These are phyloP conservation scores for Stellera chamaejasme DNA, from an alignment of 345 rosid genomes.

Conservation along the genomic window DNA sequence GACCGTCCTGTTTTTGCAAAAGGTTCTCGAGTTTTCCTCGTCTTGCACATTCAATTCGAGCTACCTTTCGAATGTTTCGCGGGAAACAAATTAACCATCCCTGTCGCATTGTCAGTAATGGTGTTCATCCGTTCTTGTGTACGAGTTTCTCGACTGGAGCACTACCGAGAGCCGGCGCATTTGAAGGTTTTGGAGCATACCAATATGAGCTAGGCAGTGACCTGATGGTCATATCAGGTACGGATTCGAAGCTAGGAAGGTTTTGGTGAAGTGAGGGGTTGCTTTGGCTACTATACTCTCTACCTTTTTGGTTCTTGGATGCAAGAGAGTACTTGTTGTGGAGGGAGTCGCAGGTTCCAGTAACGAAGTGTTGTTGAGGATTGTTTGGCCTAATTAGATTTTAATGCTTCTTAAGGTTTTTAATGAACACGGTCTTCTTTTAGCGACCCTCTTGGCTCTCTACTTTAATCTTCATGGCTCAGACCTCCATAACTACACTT, in stretches of 20 bases:
- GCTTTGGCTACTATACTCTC: slow-evolving; percentile 12
- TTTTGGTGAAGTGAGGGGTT: slow-evolving; percentile 8
- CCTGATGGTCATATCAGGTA: neutral
- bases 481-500: slow-evolving; percentile 16
- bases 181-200: slow-evolving; percentile 3
- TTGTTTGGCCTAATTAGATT: slow-evolving; percentile 15
- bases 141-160: neutral
- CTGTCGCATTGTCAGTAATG: neutral
- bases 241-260: neutral
- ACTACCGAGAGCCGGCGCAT: slow-evolving; percentile 1
- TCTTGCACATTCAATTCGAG: no score
- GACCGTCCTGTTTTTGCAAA: no score
- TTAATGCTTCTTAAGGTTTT: slow-evolving; percentile 16
- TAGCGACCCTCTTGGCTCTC: slow-evolving; percentile 14
- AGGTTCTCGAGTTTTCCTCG: no score
- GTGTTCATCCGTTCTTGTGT: neutral
- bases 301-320: neutral
- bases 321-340: slow-evolving; percentile 10
- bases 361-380: slow-evolving; percentile 11
- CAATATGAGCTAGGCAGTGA: neutral
- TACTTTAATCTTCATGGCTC: slow-evolving; percentile 16
- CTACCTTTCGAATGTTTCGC: no score
- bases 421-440: slow-evolving; percentile 12
- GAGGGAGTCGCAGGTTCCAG: slow-evolving; percentile 13
- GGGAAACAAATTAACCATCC: no score